Conservation (phyloP, 1,284 basidiomycete genomes). For the Microstroma glucosiphilum region DNA sequence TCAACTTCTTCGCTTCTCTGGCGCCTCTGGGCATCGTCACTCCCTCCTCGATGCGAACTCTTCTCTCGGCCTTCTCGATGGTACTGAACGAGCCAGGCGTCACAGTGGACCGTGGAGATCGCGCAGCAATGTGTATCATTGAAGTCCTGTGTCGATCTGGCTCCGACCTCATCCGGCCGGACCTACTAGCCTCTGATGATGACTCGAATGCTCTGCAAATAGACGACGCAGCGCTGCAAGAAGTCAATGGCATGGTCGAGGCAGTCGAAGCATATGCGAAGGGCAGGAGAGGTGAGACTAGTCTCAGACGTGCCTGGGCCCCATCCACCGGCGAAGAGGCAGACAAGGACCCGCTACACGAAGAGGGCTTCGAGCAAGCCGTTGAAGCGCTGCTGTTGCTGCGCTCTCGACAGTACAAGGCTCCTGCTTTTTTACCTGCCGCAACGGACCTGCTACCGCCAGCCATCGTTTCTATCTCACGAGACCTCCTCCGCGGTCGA, state of each 20-base stretch:
- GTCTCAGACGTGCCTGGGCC: slow-evolving; percentile 31
- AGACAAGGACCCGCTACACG: slow-evolving; percentile 23
- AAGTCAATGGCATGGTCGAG: slow-evolving; percentile 39
- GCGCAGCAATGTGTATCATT: slow-evolving; percentile 75
- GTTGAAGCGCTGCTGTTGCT: slow-evolving; percentile 33
- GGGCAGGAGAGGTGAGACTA: slow-evolving; percentile 26
- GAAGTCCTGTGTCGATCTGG: slow-evolving; percentile 62
- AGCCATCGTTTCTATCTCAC: slow-evolving; percentile 25
- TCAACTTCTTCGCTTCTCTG: slow-evolving; percentile 39
- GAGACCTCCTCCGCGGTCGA: neutral
- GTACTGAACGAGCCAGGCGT: slow-evolving; percentile 86
- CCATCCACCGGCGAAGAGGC: slow-evolving; percentile 14
- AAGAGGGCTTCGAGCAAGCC: slow-evolving; percentile 37
- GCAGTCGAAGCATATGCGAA: slow-evolving; percentile 31
- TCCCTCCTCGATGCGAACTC: slow-evolving; percentile 65
- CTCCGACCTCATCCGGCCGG: slow-evolving; percentile 22
- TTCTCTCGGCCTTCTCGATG: slow-evolving; percentile 71
- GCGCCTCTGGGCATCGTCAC: slow-evolving; percentile 65
- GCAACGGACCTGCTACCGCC: slow-evolving; percentile 41
- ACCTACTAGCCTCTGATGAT: slow-evolving; percentile 7
- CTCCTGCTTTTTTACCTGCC: slow-evolving; percentile 34
- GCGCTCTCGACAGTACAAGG: slow-evolving; percentile 21
- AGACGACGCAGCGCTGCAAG: slow-evolving; percentile 10
- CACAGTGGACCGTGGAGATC: slow-evolving; percentile 74
- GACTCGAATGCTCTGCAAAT: slow-evolving; percentile 12